These are phyloP conservation scores for Eucalyptus curtisii DNA, from an alignment of 345 rosid genomes.

Conservation along the genomic window DNA sequence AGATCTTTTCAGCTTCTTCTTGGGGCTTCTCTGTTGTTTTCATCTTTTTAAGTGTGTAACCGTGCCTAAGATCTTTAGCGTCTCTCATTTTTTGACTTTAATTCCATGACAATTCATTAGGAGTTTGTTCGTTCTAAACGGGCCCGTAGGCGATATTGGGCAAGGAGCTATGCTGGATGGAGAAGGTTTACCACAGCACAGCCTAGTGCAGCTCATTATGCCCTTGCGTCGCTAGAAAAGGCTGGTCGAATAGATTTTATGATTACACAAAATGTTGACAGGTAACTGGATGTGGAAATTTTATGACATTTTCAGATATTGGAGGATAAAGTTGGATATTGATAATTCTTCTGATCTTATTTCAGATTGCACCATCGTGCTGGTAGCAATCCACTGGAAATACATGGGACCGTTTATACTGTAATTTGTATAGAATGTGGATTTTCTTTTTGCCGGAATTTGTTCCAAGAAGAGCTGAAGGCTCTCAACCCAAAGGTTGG, in stretches of 20 bases:
- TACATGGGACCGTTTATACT: constrained; percentile 81
- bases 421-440: constrained; percentile 74
- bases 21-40: neutral
- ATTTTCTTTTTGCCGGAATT: constrained; percentile 37
- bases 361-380: constrained; percentile 83
- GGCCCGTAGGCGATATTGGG: constrained; percentile 85
- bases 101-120: constrained; percentile 7
- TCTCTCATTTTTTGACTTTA: neutral
- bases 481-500: constrained; percentile 78
- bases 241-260: constrained; percentile 58
- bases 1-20: neutral
- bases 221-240: constrained; percentile 75
- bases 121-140: constrained; percentile 60
- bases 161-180: constrained; percentile 98
- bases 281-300: constrained; percentile 15
- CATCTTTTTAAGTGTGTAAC: neutral
- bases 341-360: neutral
- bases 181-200: constrained; percentile 67
- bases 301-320: neutral
- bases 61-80: neutral
- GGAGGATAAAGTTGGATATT: neutral
- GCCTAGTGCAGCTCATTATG: constrained; percentile 63
- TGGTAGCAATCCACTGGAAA: constrained; percentile 77
- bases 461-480: constrained; percentile 74
- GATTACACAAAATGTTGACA: constrained; percentile 90